These are phyloP conservation scores for Wickerhamomyces silvicola DNA, from an alignment of 805 yeast genomes.

Conservation along the genomic window DNA sequence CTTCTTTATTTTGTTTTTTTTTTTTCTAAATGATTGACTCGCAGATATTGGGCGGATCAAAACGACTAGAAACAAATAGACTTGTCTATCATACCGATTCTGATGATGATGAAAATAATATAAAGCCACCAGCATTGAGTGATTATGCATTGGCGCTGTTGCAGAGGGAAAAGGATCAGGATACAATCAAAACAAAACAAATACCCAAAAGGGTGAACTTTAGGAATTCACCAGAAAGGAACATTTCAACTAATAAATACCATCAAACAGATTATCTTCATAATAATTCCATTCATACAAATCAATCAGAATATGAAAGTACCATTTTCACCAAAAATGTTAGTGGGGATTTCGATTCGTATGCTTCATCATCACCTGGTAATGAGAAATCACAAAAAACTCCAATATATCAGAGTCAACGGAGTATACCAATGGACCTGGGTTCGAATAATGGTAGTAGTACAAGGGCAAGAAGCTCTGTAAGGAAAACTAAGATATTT, in stretches of 20 bases:
- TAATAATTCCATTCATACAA: constrained; percentile 12
- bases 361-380: constrained; percentile 12
- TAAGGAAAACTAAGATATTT: constrained; percentile 23
- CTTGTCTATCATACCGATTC: too few species aligned
- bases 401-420: too few species aligned
- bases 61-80: too few species aligned
- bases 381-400: constrained; percentile 12
- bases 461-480: constrained; percentile 22
- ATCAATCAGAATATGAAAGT: constrained; percentile 18
- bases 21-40: too few species aligned
- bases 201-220: constrained; percentile 21
- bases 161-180: constrained; percentile 25
- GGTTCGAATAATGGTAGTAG: constrained; percentile 14
- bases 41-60: too few species aligned
- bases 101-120: constrained; percentile 40
- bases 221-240: constrained; percentile 10
- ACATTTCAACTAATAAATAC: constrained; percentile 4
- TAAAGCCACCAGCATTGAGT: constrained; percentile 55
- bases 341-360: constrained; percentile 5
- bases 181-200: constrained; percentile 4
- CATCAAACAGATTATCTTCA: constrained; percentile 7
- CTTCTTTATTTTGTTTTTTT: too few species aligned
- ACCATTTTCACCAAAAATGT: constrained; percentile 17
- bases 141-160: constrained; percentile 50
- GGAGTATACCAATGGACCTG: too few species aligned